These are phyloP conservation scores for Xylaria nigripes DNA, from an alignment of 495 filamentous ascomycete species.

Conservation along the genomic window DNA sequence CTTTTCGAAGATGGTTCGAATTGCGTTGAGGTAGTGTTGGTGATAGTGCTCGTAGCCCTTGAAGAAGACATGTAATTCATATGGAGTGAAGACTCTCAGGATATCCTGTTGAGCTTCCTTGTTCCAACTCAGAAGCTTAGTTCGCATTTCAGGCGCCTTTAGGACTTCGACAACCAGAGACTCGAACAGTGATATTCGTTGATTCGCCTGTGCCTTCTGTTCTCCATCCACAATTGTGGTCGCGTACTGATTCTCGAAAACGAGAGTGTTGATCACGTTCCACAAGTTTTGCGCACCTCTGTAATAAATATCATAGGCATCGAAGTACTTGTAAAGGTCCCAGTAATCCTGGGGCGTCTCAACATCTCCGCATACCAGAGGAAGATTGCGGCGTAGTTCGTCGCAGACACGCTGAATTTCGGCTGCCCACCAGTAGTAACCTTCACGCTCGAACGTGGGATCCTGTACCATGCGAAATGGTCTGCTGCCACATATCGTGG, in stretches of 20 bases:
- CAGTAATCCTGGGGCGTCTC: constrained; percentile 14
- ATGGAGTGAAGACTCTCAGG: neutral
- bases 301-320: constrained; percentile 41
- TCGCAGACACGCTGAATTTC: constrained; percentile 25
- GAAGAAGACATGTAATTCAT: neutral
- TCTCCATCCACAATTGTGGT: constrained; percentile 4
- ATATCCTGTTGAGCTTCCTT: neutral
- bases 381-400: constrained; percentile 25
- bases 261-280: constrained; percentile 25
- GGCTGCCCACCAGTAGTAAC: constrained; percentile 14
- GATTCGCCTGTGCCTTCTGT: constrained; percentile 1
- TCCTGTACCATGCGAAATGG: constrained; percentile 19
- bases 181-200: constrained; percentile 10
- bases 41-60: constrained; percentile 5
- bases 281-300: constrained; percentile 39
- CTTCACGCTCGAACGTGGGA: constrained; percentile 17
- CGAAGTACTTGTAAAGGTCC: constrained; percentile 46
- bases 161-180: neutral
- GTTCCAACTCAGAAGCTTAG: neutral
- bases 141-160: neutral
- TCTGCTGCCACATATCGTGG: constrained; percentile 19
- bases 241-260: constrained; percentile 23
- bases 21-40: neutral
- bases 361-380: constrained; percentile 24
- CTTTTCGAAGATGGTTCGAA: constrained; percentile 1